phyloP scores from a whole-genome alignment of 768 basidiomycete genomes.

The Crepidotus variabilis region DNA sequence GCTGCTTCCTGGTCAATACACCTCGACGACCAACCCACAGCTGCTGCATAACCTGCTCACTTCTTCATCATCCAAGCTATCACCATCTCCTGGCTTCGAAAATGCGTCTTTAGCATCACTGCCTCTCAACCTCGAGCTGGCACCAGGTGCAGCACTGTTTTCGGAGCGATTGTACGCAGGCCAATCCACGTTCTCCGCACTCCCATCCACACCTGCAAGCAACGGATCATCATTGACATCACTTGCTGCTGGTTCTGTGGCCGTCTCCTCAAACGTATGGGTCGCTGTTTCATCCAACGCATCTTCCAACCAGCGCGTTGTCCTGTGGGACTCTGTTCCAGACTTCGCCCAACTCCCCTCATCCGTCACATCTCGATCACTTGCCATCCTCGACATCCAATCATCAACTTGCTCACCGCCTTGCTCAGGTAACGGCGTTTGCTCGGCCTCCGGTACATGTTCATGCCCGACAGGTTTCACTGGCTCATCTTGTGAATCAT shows the following conservation, averaged over 20 bases:
- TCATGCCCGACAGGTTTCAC: conserved; percentile 71
- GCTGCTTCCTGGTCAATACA: conserved; percentile 76
- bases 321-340: conserved; percentile 79
- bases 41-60: conserved; percentile 67
- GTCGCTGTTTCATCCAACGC: conserved; percentile 44
- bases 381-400: conserved; percentile 69
- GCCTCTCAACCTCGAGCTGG: conserved; percentile 64
- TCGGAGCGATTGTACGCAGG: conserved; percentile 62
- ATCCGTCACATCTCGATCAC: conserved; percentile 33
- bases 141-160: conserved; percentile 68
- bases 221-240: conserved; percentile 41
- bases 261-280: conserved; percentile 68
- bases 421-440: conserved; percentile 72
- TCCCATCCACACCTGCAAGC: conserved; percentile 45
- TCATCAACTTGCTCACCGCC: conserved; percentile 72
- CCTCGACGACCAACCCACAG: conserved; percentile 66
- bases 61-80: conserved; percentile 55
- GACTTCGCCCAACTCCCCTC: conserved; percentile 68
- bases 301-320: conserved; percentile 52
- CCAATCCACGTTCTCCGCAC: conserved; percentile 51
- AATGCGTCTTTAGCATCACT: conserved; percentile 50
- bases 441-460: conserved; percentile 68
- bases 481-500: conserved; percentile 78
- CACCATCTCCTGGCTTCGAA: conserved; percentile 64
- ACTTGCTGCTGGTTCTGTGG: conserved; percentile 56